These are phyloP conservation scores for Erysimum cheiranthoides DNA, from an alignment of 345 rosid species.

Conservation along the genomic window DNA sequence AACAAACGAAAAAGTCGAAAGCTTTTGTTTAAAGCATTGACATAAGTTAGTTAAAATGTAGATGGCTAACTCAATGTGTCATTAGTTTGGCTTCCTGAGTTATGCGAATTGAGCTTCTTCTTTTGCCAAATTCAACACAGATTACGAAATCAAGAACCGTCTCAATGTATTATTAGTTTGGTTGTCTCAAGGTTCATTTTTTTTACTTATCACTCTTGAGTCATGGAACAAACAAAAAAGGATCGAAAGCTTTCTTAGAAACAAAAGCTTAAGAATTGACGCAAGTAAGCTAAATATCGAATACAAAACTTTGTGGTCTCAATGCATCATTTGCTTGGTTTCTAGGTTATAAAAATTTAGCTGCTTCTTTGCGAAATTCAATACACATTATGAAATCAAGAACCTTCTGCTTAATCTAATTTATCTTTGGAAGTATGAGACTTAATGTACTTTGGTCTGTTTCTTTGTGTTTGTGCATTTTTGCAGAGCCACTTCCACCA, in stretches of 20 bases:
- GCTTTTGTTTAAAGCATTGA: neutral
- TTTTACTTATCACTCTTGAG: no score
- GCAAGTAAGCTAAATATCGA: no score
- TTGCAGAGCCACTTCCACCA: slow-evolving; percentile 59
- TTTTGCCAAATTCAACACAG: neutral
- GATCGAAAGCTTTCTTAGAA: no score
- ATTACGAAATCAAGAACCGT: slow-evolving; percentile 21
- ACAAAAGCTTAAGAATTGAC: no score
- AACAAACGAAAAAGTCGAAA: neutral
- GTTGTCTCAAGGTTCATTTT: no score
- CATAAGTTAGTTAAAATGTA: neutral
- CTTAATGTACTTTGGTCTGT: neutral
- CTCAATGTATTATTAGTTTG: no score
- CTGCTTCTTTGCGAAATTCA: slow-evolving; percentile 2
- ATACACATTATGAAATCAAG: neutral
- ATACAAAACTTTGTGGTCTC: no score
- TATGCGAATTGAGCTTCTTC: slow-evolving; percentile 6
- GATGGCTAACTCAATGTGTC: neutral
- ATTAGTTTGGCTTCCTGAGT: slow-evolving; percentile 9
- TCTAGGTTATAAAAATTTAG: neutral
- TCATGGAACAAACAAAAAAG: no score
- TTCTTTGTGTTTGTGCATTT: neutral
- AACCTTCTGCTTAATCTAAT: slow-evolving; percentile 16
- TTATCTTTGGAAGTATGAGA: neutral
- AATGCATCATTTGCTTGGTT: neutral